A percentile compares a stretch with the other conserved stretches of the same genome.
Conservation (phyloP, 768 basidiomycete genomes). For the Lactarius quietus region DNA sequence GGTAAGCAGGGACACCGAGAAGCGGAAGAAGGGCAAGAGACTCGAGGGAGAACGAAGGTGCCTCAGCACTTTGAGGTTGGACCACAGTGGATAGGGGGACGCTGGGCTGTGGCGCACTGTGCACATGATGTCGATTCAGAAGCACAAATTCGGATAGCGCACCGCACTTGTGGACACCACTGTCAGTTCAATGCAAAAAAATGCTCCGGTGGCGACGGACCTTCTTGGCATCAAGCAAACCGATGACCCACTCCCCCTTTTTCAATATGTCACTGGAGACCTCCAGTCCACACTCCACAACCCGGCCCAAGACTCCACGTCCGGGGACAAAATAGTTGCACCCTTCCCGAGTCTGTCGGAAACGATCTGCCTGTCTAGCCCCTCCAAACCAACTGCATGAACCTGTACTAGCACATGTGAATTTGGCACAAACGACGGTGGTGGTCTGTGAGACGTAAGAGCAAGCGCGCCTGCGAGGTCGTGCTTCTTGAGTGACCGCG, state of each 20-base stretch:
- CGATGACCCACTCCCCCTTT: slow-evolving; percentile 86
- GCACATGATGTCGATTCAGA: slow-evolving; percentile 72
- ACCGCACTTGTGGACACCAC: slow-evolving; percentile 53
- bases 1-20: slow-evolving; percentile 75
- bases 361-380: slow-evolving; percentile 65
- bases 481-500: slow-evolving; percentile 10
- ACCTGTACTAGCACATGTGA: slow-evolving; percentile 79
- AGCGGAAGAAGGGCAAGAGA: slow-evolving; percentile 72
- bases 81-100: slow-evolving; percentile 33
- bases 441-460: slow-evolving; percentile 40
- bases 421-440: slow-evolving; percentile 69
- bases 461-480: slow-evolving; percentile 30
- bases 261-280: slow-evolving; percentile 55
- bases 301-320: slow-evolving; percentile 80
- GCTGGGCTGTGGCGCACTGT: slow-evolving; percentile 57
- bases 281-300: slow-evolving; percentile 79
- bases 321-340: slow-evolving; percentile 70
- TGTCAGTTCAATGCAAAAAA: slow-evolving; percentile 19
- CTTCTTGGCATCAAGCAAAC: slow-evolving; percentile 75
- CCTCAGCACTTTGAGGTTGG: slow-evolving; percentile 25
- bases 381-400: slow-evolving; percentile 83
- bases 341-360: slow-evolving; percentile 39
- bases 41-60: slow-evolving; percentile 24
- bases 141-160: slow-evolving; percentile 88
- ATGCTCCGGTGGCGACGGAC: slow-evolving; percentile 38